phyloP scores from a whole-genome alignment of 352 stramenopile species.

The Globisporangium polare region DNA sequence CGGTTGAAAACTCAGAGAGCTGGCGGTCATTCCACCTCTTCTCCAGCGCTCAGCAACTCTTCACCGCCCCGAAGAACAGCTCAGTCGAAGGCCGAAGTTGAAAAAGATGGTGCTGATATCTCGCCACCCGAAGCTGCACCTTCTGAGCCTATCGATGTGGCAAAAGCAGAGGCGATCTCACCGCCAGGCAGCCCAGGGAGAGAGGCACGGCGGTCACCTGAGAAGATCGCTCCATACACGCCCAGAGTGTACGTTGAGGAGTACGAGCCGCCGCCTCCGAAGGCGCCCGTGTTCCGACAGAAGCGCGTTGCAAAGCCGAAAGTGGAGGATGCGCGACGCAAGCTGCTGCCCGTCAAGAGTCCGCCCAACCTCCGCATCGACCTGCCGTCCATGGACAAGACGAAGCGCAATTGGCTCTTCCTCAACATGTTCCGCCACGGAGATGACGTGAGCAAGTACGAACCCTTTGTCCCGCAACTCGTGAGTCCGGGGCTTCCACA shows the following conservation, averaged over 20 bases:
- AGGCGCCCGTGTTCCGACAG: constrained; percentile 36
- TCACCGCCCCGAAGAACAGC: neutral
- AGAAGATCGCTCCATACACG: constrained; percentile 4
- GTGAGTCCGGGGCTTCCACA: constrained; percentile 3
- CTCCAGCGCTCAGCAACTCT: neutral
- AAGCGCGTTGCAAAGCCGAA: constrained; percentile 24
- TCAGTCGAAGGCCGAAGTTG: neutral
- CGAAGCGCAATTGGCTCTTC: constrained; percentile 73
- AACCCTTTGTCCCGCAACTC: constrained; percentile 42
- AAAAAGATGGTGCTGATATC: neutral
- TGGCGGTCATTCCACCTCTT: neutral
- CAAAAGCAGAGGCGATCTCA: neutral
- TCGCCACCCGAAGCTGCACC: neutral
- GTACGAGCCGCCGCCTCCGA: constrained; percentile 29
- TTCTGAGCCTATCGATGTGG: neutral
- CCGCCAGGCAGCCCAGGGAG: neutral
- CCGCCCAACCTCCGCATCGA: constrained; percentile 49
- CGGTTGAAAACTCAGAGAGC: constrained; percentile 1
- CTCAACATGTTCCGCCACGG: constrained; percentile 80
- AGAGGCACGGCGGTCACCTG: neutral
- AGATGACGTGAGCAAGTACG: constrained; percentile 62
- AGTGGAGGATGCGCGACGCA: constrained; percentile 20
- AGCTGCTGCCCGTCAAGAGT: constrained; percentile 47
- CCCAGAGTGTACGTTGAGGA: constrained; percentile 21
- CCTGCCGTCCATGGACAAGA: constrained; percentile 46